Evolutionary conservation across 2,329 filamentous ascomycete genomes (phyloP).

Genomic region (Claviceps sp.): DNA sequence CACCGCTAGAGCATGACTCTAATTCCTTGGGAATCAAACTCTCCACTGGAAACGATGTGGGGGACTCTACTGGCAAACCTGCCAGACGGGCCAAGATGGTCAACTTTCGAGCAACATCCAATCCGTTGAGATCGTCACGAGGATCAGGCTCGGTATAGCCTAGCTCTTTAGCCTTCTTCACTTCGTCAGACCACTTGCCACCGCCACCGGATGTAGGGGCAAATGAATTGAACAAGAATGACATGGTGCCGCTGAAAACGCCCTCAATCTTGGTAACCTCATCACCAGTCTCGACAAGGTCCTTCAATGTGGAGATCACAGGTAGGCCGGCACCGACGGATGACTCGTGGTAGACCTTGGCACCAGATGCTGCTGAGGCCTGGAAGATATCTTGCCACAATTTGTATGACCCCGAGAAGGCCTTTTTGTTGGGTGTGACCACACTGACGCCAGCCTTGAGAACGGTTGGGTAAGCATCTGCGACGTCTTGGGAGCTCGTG

Average conservation of each 20-base stretch:
- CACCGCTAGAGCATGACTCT: constrained; percentile 59
- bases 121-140: constrained; percentile 72
- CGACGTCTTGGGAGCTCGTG: constrained; percentile 80
- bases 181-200: constrained; percentile 81
- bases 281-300: constrained; percentile 89
- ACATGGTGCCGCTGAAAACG: constrained; percentile 95
- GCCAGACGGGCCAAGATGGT: constrained; percentile 84
- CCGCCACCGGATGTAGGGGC: constrained; percentile 62
- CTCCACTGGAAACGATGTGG: constrained; percentile 85
- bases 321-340: constrained; percentile 89
- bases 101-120: constrained; percentile 88
- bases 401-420: constrained; percentile 68
- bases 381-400: constrained; percentile 82
- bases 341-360: constrained; percentile 88
- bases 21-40: constrained; percentile 83
- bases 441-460: constrained; percentile 73
- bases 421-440: constrained; percentile 97
- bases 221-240: constrained; percentile 96
- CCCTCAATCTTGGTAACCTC: constrained; percentile 86
- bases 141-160: constrained; percentile 89
- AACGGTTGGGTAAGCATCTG: constrained; percentile 69
- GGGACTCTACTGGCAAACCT: constrained; percentile 68
- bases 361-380: constrained; percentile 54
- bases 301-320: constrained; percentile 83
- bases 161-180: constrained; percentile 79